Percentiles rank a stretch among this genome's conserved stretches.
Evolutionary conservation across 768 basidiomycete genomes (phyloP).

Genomic region (Tylopilus sp.): DNA sequence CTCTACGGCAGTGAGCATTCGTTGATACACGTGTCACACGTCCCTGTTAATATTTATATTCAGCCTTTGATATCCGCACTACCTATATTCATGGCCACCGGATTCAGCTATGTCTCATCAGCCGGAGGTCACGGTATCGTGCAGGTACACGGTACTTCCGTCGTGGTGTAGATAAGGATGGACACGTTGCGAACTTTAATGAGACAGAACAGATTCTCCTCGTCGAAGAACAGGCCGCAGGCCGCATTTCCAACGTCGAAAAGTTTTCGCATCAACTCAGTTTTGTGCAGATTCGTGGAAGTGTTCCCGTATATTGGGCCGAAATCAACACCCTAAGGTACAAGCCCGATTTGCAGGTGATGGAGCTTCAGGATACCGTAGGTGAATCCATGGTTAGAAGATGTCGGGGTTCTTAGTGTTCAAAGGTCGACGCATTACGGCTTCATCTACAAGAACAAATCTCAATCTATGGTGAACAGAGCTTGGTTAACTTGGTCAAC

Average conservation of each 20-base stretch:
- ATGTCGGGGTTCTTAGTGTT: slow-evolving; percentile 1
- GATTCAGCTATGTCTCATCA: slow-evolving; percentile 83
- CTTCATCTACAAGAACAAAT: slow-evolving; percentile 74
- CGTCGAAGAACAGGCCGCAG: slow-evolving; percentile 55
- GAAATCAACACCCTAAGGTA: slow-evolving; percentile 95
- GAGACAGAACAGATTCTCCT: slow-evolving; percentile 95
- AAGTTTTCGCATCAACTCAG: slow-evolving; percentile 64
- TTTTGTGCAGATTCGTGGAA: slow-evolving; percentile 92
- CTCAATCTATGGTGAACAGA: slow-evolving; percentile 70
- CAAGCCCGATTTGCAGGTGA: slow-evolving; percentile 93
- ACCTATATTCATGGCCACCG: slow-evolving; percentile 72
- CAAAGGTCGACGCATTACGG: slow-evolving; percentile 65
- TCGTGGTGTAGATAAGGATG: slow-evolving; percentile 84
- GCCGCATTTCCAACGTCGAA: slow-evolving; percentile 38
- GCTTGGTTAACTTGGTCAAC: slow-evolving; percentile 88
- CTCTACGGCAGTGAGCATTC: slow-evolving; percentile 85
- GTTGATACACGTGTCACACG: background rate
- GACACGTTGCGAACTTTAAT: slow-evolving; percentile 95
- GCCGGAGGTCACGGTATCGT: slow-evolving; percentile 89
- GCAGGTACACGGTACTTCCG: slow-evolving; percentile 98
- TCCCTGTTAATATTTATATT: slow-evolving; percentile 6
- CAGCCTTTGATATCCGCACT: slow-evolving; percentile 85
- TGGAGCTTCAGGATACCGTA: slow-evolving; percentile 89
- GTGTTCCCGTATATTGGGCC: slow-evolving; percentile 93
- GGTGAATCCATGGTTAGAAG: slow-evolving; percentile 23